Base-by-base conservation (phyloP, 208 protist species). In the Leishmania amazonensis region DNA sequence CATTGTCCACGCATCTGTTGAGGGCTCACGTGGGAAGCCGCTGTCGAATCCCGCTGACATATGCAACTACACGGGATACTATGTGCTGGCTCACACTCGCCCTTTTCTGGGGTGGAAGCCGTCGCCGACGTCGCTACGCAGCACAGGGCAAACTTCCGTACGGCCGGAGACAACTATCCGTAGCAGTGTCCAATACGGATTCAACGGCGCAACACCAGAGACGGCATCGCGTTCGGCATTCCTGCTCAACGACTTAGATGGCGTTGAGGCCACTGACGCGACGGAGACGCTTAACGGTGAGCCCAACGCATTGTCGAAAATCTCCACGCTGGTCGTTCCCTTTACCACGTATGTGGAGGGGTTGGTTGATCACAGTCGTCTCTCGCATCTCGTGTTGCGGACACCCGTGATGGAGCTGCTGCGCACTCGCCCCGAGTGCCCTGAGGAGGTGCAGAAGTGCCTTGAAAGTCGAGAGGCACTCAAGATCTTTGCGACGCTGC, bases 41-140 rank as follows among this genome's bases (percentile, higher is more conserved):
- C 6, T 80, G 58, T 19, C 70, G 9, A 75, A 87, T 21, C 19
- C 75, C 17, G 28, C 49, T 58, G 85, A 91, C 65, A 74, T 86
- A 45, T 87, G 80, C 54, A 84, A 89, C 70, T 94, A 91, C 76
- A 79, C 80, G 24, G 93, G 93, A 1, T 80, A 81, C 49, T 91
- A 91, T 81, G 87, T 83, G 9, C 79, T 97, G 31, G 86, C 78
- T 38, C 94, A 97, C 88, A 88, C 87, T 6, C 87, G 94, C 0
- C 87, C 88, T 4, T 95, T 97, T 71, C 78, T 96, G 1, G 94
- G 93, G n/a, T 96, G 94, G 94, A 19, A 49, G 53, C 92, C 92
- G 53, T 40, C 60, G n/a, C 62, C 76, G 45, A 81, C 80, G 11
- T 68, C 67, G 15, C 68, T 72, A 42, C 51, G 60, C 19, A 42